Evolutionary conservation across 768 basidiomycete species (phyloP), one percentile per base, ranked within the genome.

Genomic region (Tylopilus balloui): DNA sequence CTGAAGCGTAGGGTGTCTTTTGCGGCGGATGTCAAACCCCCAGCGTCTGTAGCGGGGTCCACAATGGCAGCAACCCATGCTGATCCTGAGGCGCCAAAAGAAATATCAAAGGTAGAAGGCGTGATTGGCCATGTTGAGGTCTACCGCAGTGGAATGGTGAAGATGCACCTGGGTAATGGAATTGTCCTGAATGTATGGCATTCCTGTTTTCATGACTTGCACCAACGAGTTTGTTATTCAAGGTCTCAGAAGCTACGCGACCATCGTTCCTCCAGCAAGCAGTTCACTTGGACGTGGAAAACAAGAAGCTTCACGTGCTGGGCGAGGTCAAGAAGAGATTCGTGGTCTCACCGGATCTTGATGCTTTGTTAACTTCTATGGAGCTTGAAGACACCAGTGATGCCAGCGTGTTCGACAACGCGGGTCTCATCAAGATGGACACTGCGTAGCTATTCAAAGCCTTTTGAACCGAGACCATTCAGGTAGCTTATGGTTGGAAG

Each of bases 201-300:
- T 27, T 29, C 52, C 28, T 23, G 4, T 32, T 42, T 42, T 45
- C 20, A 4, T 32, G 42, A 31, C 19, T 6, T 15, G 6, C 29
- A 23, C 45, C 48, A 6, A 60, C 12, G 6, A 23, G 8, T 43
- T 32, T n/a, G n/a, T n/a, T 24, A 45, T 37, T 29, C 59, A 90
- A 63, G 92, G 84, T 95, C 27, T 81, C 78, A 15, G 81, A 86
- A 10, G 89, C 85, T 8, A 91, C 88, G 2, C 86, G 86, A 47
- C 82, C 91, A 1, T 87, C 90, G 0, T 95, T 95, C 66, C 76
- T 94, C 3, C 90, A 94, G 63, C 91, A 95, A 48, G 86, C 88
- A 6, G 84, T 89, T 17, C 77, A 84, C 57, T 61, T 95, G 24
- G 84, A 95, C 63, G 60, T 69, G 44, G 68, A 68, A 32, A 69